These are phyloP conservation scores for Penicillium sp. DNA, from an alignment of 2,329 filamentous ascomycete genomes.

Conservation along the genomic window DNA sequence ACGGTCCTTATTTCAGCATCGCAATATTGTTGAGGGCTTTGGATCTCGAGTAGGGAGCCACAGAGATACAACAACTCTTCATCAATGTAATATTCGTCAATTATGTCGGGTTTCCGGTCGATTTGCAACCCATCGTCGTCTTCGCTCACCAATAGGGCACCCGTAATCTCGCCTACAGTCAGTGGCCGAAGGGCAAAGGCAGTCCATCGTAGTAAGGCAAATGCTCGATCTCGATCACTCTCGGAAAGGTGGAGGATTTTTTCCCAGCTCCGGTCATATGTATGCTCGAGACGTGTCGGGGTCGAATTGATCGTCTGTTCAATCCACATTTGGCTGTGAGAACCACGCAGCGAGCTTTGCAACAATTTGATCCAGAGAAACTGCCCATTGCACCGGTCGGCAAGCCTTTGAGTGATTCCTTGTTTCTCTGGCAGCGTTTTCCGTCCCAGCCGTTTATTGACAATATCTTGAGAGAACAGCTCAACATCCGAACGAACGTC, in stretches of 20 bases:
- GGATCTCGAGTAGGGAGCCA: constrained; percentile 8
- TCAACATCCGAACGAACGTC: constrained; percentile 1
- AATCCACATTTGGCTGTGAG: constrained; percentile 3
- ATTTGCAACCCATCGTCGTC: constrained; percentile 1
- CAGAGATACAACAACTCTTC: constrained; percentile 2
- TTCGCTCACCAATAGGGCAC: neutral
- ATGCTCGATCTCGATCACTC: constrained; percentile 1
- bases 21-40: neutral
- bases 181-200: constrained; percentile 8
- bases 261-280: constrained; percentile 8
- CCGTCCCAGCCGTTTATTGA: neutral
- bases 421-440: neutral
- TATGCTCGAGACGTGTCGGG: constrained; percentile 1
- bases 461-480: neutral
- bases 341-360: neutral
- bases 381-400: constrained; percentile 7
- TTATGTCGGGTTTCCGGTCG: constrained; percentile 1
- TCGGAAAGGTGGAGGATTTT: neutral
- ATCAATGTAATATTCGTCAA: constrained; percentile 6
- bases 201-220: constrained; percentile 5
- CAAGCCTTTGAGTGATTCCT: constrained; percentile 1
- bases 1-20: neutral
- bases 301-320: constrained; percentile 6
- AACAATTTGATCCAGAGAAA: constrained; percentile 10
- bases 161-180: constrained; percentile 5